phyloP scores from a whole-genome alignment of 2,329 filamentous ascomycete species.

The Nemania bipapillata region DNA sequence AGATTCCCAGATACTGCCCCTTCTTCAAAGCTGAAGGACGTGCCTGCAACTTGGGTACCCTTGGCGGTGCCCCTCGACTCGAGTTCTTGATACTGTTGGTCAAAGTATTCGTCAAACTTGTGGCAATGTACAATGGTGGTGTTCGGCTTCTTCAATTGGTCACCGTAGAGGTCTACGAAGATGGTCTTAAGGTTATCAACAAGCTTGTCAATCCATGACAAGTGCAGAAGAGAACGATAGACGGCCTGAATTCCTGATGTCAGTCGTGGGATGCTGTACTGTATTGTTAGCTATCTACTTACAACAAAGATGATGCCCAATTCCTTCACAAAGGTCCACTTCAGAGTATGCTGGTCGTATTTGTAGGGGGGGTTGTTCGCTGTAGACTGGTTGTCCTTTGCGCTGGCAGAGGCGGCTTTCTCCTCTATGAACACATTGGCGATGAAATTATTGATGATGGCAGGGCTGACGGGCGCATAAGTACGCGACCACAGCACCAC shows the following conservation, averaged over 20 bases:
- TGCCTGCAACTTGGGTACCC: conserved; percentile 43
- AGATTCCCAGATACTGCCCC: conserved; percentile 52
- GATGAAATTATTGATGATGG: conserved; percentile 93
- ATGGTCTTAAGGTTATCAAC: conserved; percentile 94
- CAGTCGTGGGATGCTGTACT: conserved; percentile 19
- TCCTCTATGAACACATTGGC: conserved; percentile 98
- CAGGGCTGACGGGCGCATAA: conserved; percentile 80
- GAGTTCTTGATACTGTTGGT: conserved; percentile 87
- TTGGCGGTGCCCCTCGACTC: conserved; percentile 63
- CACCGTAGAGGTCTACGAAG: conserved; percentile 88
- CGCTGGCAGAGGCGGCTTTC: conserved; percentile 72
- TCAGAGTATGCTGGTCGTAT: conserved; percentile 92
- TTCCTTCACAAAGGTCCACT: conserved; percentile 93
- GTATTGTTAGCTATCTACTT: conserved; percentile 37
- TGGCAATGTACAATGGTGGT: conserved; percentile 80
- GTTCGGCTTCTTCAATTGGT: conserved; percentile 83
- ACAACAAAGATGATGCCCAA: conserved; percentile 95
- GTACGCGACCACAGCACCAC: conserved; percentile 96
- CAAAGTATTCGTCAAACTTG: conserved; percentile 91
- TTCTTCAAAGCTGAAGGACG: conserved; percentile 50
- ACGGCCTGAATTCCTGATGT: conserved; percentile 73
- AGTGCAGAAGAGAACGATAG: conserved; percentile 92
- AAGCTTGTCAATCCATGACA: conserved; percentile 96
- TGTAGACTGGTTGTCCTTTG: conserved; percentile 69
- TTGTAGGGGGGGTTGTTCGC: conserved; percentile 79